Evolutionary conservation across 2,329 filamentous ascomycete genomes (phyloP).

Genomic region (Aureobasidium sp.): DNA sequence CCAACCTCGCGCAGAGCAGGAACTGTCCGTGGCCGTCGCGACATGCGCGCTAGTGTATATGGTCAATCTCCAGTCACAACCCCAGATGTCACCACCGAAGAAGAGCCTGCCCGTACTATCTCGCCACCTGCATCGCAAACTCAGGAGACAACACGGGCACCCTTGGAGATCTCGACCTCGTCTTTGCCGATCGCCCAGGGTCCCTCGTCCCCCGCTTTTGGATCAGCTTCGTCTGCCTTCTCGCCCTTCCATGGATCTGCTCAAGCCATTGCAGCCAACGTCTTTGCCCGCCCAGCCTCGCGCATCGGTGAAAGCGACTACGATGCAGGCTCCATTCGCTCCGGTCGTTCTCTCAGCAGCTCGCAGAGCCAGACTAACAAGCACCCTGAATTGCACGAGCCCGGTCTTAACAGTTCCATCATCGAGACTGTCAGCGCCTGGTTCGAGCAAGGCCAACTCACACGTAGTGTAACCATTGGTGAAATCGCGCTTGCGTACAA

Average conservation of each 20-base stretch:
- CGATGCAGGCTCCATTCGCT: conserved; percentile 87
- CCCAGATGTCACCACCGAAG: conserved; percentile 33
- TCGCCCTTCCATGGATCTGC: conserved; percentile 24
- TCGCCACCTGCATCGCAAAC: conserved; percentile 23
- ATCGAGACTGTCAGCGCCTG: conserved; percentile 85
- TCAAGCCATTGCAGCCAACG: conserved; percentile 18
- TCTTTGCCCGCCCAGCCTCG: conserved; percentile 26
- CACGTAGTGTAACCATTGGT: conserved; percentile 68
- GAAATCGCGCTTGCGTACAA: conserved; percentile 88
- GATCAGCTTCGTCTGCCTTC: conserved; percentile 23
- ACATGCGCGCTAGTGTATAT: conserved; percentile 87
- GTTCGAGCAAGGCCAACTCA: conserved; percentile 68
- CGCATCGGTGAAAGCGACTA: conserved; percentile 33
- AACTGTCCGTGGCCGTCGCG: conserved; percentile 79
- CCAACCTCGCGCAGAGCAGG: conserved; percentile 45
- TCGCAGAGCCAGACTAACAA: conserved; percentile 58
- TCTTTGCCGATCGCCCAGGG: conserved; percentile 11
- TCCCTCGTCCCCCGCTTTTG: conserved; percentile 20
- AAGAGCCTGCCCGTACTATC: conserved; percentile 20
- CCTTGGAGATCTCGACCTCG: conserved; percentile 11
- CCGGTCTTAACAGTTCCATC: conserved; percentile 79
- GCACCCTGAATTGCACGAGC: conserved; percentile 73
- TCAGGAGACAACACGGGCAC: conserved; percentile 5
- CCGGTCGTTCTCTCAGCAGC: conserved; percentile 69
- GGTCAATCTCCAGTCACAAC: conserved; percentile 46